A percentile compares a stretch with the other conserved stretches of the same genome.
These are phyloP conservation scores for Coprinopsis cinerea DNA, from an alignment of 768 basidiomycete genomes.

Conservation along the genomic window DNA sequence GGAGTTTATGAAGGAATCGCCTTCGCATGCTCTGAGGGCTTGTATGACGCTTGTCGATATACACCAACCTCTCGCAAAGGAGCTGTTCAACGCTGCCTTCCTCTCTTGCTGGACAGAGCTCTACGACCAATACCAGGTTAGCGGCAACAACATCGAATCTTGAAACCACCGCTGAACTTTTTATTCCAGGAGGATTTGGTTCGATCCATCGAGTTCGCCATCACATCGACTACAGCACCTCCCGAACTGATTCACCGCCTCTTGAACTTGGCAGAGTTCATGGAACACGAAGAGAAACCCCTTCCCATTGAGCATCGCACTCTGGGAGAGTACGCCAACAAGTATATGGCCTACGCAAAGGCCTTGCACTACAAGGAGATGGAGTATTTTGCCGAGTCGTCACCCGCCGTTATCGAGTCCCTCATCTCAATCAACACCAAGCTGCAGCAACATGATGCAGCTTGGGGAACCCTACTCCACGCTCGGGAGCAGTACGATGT, in stretches of 20 bases:
- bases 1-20: constrained; percentile 97
- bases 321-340: constrained; percentile 89
- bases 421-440: constrained; percentile 95
- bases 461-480: constrained; percentile 91
- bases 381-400: constrained; percentile 91
- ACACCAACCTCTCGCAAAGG: constrained; percentile 85
- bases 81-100: constrained; percentile 97
- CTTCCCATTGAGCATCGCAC: constrained; percentile 91
- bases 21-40: constrained; percentile 94
- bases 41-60: constrained; percentile 92
- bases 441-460: constrained; percentile 95
- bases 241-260: constrained; percentile 87
- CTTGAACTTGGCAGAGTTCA: constrained; percentile 93
- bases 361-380: constrained; percentile 98
- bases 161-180: neutral
- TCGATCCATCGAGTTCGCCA: constrained; percentile 79
- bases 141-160: constrained; percentile 14
- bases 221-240: constrained; percentile 71
- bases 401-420: constrained; percentile 85
- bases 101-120: constrained; percentile 96
- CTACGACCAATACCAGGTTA: constrained; percentile 93
- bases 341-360: constrained; percentile 93
- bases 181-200: constrained; percentile 88
- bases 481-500: constrained; percentile 89
- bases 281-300: constrained; percentile 98